Percentiles rank a stretch among this genome's conserved stretches.
phyloP scores from a whole-genome alignment of 192 early-diverging fungal species.

The Rhizophlyctis rosea region DNA sequence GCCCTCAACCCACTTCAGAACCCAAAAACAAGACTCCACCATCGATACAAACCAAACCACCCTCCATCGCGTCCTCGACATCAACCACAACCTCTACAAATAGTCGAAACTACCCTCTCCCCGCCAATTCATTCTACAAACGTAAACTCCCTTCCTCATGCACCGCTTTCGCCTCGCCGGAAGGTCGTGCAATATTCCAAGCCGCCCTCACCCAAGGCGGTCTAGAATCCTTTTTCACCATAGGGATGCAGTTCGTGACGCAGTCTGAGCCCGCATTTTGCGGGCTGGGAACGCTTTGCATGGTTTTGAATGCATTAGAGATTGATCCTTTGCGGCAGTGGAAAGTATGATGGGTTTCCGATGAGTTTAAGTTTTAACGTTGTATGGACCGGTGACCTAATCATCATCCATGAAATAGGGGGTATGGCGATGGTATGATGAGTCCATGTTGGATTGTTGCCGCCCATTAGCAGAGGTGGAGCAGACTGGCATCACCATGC shows the following conservation, averaged over 20 bases:
- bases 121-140: conserved; percentile 32
- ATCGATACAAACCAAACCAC: no score
- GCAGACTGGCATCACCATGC: conserved; percentile 34
- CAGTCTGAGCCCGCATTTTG: conserved; percentile 48
- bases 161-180: conserved; percentile 24
- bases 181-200: conserved; percentile 33
- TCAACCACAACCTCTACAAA: no score
- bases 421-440: conserved; percentile 47
- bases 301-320: conserved; percentile 43
- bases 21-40: no score
- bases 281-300: conserved; percentile 38
- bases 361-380: no score
- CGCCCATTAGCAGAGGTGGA: conserved; percentile 34
- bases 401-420: no score
- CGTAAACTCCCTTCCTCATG: conserved; percentile 35
- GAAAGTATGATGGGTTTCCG: no score
- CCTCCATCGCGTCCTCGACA: no score
- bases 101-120: no score
- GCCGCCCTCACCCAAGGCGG: conserved; percentile 18
- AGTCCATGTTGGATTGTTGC: conserved; percentile 38
- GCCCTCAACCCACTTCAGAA: no score
- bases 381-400: no score
- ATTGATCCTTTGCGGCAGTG: conserved; percentile 44
- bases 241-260: conserved; percentile 37
- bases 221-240: conserved; percentile 37